Base-by-base conservation (phyloP, 2,329 filamentous ascomycete genomes). In the Sordariomycetes sp. region DNA sequence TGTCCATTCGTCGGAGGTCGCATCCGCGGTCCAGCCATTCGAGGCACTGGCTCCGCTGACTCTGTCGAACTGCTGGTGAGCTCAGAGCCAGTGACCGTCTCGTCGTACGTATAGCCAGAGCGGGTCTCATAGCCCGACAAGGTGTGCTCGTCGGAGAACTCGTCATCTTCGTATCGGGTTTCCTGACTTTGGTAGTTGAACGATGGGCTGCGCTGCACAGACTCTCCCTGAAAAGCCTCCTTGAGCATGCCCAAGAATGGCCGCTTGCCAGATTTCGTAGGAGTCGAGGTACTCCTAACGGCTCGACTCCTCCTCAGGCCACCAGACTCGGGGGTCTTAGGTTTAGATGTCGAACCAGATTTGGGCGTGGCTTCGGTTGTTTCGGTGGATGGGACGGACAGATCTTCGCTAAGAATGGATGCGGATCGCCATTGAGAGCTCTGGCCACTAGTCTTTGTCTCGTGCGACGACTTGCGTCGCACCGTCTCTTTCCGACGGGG, bases 181-280 rank as follows among this genome's bases (percentile, higher is more conserved):
- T 70, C 61, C 20, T 58, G 64, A 33, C 64, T 69, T 24, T 68
- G 62, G 39, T 73, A 73, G 18, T 62, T 58, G 39, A 59, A 59
- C 2, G 66, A 61, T 5, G 65, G 55, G 15, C 58, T 56, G 38
- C 67, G 59, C 8, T 61, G 61, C 4, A 54, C 63, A 3, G 75
- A 79, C 48, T 80, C 74, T 20, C 76, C 76, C 25, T 68, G 67
- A 45, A 81, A 80, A 4, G 75, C 76, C 39, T 76, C 74, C 35
- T 70, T 72, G 8, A 81, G 54, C 30, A 68, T 66, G 26, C 77
- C 75, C 16, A 75, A 65, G 35, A 80, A 62, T 1, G 68, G 69
- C 23, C 62, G 63, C 46, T 70, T 76, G 10, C 47, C 47, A 3
- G 61, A 41, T 46, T 70, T 78, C 6, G 63, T 34, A 1, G 72